Evolutionary conservation across 305 asterid species (phyloP).

Genomic region (Solanum aculeatissimum): DNA sequence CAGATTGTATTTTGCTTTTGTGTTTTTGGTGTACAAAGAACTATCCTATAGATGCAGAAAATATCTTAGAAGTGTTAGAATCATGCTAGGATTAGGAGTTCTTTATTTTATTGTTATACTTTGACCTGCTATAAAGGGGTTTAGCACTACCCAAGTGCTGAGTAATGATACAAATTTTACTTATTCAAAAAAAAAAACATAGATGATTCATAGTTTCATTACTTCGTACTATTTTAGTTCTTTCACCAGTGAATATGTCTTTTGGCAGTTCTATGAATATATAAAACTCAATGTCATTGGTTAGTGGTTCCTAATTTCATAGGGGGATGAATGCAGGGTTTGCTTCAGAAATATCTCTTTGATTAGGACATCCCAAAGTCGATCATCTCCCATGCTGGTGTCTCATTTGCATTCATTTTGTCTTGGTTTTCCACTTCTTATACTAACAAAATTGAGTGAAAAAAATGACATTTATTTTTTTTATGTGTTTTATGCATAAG

Average conservation of each 20-base stretch:
- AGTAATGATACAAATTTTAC: no score
- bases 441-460: neutral
- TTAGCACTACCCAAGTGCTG: no score
- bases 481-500: neutral
- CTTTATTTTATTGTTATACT: no score
- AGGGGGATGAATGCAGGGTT: neutral
- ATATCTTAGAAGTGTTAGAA: no score
- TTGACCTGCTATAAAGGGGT: no score
- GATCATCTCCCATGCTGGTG: neutral
- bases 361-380: neutral
- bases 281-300: neutral
- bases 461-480: neutral
- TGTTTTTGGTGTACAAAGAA: no score
- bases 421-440: neutral
- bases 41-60: no score
- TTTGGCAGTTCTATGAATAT: neutral
- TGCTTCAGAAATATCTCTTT: neutral
- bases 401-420: neutral
- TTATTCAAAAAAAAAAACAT: no score
- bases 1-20: no score
- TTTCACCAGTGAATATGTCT: neutral
- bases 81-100: no score
- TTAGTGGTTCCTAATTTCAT: neutral
- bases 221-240: neutral
- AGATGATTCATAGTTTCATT: neutral